phyloP scores from a whole-genome alignment of 495 filamentous ascomycete species.

The Penicillium mononematosum region DNA sequence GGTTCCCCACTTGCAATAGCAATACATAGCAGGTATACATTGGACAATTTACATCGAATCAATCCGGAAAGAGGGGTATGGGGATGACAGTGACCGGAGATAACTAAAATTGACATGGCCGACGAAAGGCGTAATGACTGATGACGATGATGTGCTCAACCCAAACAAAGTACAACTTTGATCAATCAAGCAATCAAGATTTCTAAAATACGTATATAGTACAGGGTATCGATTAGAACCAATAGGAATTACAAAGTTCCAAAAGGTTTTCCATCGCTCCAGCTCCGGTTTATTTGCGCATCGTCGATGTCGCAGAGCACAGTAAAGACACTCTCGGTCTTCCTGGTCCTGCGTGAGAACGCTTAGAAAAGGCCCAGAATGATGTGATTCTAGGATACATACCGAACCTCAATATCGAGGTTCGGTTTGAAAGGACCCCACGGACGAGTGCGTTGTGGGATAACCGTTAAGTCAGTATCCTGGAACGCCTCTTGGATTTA shows the following conservation, averaged over 20 bases:
- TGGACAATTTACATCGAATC: not conserved
- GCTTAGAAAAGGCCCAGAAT: slow-evolving; percentile 63
- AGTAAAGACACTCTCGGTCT: slow-evolving; percentile 62
- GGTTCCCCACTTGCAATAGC: slow-evolving; percentile 3
- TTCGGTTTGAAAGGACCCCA: slow-evolving; percentile 64
- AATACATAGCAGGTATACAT: not conserved
- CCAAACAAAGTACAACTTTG: slow-evolving; percentile 1
- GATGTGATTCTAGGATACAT: slow-evolving; percentile 67
- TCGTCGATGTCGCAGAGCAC: slow-evolving; percentile 58
- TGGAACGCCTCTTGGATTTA: slow-evolving; percentile 55
- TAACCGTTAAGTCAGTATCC: slow-evolving; percentile 49
- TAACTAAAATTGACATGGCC: slow-evolving; percentile 1
- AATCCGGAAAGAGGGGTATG: slow-evolving; percentile 5
- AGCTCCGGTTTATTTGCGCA: slow-evolving; percentile 56
- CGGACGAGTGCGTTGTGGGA: slow-evolving; percentile 63
- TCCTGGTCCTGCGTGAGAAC: slow-evolving; percentile 50
- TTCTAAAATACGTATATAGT: not conserved
- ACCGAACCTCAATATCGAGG: too few species aligned
- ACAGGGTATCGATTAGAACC: not conserved
- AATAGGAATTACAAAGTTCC: not conserved
- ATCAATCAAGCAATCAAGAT: not conserved
- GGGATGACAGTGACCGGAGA: not conserved
- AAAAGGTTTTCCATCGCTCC: slow-evolving; percentile 32
- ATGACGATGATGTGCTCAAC: slow-evolving; percentile 39
- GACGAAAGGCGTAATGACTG: slow-evolving; percentile 22